Conservation (phyloP, 257 asterid genomes). For the Forsythia viridissima region DNA sequence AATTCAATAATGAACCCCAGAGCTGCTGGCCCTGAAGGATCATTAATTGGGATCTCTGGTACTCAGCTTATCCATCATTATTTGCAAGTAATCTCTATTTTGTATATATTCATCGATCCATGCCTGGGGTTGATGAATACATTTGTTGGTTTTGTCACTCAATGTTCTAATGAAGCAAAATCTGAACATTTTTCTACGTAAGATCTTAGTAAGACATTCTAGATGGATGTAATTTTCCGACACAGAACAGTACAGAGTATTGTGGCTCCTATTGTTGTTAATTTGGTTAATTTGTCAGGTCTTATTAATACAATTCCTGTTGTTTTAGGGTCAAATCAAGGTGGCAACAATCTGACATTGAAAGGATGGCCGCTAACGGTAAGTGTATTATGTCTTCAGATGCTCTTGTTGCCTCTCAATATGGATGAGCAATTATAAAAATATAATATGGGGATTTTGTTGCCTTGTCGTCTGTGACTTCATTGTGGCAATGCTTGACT, state of each 20-base stretch:
- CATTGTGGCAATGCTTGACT: neutral
- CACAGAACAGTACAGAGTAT: neutral
- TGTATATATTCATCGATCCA: neutral
- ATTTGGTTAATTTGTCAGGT: conserved; percentile 7
- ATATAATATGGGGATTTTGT: neutral
- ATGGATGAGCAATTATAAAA: neutral
- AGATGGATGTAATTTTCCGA: conserved; percentile 5
- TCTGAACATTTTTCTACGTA: neutral
- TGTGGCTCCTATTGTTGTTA: conserved; percentile 10
- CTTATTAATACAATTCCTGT: conserved; percentile 22
- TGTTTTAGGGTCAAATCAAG: conserved; percentile 87
- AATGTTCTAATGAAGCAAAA: conserved; percentile 6
- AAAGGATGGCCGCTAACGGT: conserved; percentile 99
- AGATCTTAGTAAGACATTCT: conserved; percentile 11
- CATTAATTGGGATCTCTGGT: conserved; percentile 93
- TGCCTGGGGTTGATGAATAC: neutral
- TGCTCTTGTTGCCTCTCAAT: conserved; percentile 1
- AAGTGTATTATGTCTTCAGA: conserved; percentile 35
- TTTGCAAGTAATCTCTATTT: neutral
- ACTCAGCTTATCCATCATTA: conserved; percentile 12
- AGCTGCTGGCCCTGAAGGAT: conserved; percentile 83
- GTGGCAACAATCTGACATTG: conserved; percentile 90
- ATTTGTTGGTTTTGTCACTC: conserved; percentile 7
- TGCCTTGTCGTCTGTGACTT: neutral
- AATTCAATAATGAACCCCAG: conserved; percentile 80